A percentile compares a stretch with the other conserved stretches of the same genome.
Evolutionary conservation across 176 grass and related monocot genomes (phyloP).

Genomic region (Carex cristatella): DNA sequence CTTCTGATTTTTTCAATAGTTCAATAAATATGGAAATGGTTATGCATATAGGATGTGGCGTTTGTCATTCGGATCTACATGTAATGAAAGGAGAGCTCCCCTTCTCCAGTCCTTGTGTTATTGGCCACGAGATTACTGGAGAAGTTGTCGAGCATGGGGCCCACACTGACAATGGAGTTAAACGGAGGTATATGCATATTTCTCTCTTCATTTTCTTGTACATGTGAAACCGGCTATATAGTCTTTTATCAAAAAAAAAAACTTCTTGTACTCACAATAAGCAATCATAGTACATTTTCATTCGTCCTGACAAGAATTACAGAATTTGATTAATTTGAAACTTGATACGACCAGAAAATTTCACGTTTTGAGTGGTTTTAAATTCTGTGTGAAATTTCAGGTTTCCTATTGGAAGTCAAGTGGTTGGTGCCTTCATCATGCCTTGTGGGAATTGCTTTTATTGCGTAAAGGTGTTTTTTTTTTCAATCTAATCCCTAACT

Average conservation of each 20-base stretch:
- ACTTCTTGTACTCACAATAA: no score
- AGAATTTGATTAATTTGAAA: neutral
- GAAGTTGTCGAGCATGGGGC: conserved; percentile 86
- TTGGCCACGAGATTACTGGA: conserved; percentile 97
- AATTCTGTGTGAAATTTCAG: conserved; percentile 25
- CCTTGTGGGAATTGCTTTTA: conserved; percentile 96
- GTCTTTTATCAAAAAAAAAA: no score
- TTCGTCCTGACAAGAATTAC: neutral
- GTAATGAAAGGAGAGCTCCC: conserved; percentile 93
- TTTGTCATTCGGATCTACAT: conserved; percentile 95
- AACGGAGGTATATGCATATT: conserved; percentile 48
- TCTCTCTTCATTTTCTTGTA: neutral
- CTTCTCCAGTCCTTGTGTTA: conserved; percentile 74
- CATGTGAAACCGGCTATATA: no score
- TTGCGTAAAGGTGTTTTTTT: conserved; percentile 71
- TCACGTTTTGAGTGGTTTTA: neutral
- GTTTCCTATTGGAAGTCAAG: conserved; percentile 89
- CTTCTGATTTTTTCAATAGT: neutral
- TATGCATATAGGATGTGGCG: conserved; percentile 68
- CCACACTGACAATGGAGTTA: conserved; percentile 55
- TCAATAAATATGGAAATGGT: neutral
- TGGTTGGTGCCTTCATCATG: conserved; percentile 98
- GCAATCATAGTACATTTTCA: no score
- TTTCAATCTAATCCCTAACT: neutral
- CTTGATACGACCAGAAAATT: neutral